These are phyloP conservation scores for Cladosporium austrohemisphaericum DNA, from an alignment of 2,329 filamentous ascomycete species.

Conservation along the genomic window DNA sequence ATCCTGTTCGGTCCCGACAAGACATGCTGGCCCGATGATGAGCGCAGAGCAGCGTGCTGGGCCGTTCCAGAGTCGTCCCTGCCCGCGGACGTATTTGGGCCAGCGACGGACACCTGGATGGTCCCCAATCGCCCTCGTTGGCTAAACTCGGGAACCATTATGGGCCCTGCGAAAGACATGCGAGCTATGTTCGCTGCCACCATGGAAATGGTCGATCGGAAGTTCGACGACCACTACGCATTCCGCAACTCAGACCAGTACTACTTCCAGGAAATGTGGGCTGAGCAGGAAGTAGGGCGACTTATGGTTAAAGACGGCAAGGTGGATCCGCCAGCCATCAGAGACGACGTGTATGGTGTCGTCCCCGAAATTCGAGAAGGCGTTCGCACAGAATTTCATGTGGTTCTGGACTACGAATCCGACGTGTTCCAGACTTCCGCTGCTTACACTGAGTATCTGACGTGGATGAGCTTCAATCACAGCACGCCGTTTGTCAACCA, in stretches of 20 bases:
- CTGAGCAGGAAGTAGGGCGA: conserved; percentile 19
- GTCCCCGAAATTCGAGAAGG: conserved; percentile 18
- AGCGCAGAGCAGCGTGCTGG: conserved; percentile 26
- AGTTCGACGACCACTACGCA: conserved; percentile 20
- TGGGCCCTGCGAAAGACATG: conserved; percentile 38
- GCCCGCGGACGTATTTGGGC: conserved; percentile 20
- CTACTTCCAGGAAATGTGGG: conserved; percentile 20
- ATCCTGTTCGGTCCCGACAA: conserved; percentile 33
- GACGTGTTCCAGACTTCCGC: conserved; percentile 24
- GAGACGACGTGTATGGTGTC: conserved; percentile 8
- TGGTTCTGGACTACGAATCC: conserved; percentile 24
- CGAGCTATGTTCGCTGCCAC: conserved; percentile 34
- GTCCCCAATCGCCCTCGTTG: conserved; percentile 40
- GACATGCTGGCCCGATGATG: conserved; percentile 29
- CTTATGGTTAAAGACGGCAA: background rate
- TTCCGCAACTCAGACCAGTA: conserved; percentile 19
- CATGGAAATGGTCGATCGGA: conserved; percentile 23
- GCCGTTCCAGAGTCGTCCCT: conserved; percentile 27
- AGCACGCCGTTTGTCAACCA: conserved; percentile 10
- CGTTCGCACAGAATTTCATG: conserved; percentile 22
- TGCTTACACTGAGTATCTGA: conserved; percentile 21
- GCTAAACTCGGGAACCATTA: conserved; percentile 40
- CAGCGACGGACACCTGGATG: conserved; percentile 34
- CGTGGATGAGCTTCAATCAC: conserved; percentile 26
- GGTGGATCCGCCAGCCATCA: background rate